A percentile compares a stretch with the other conserved stretches of the same genome.
These are phyloP conservation scores for Elaeis guineensis DNA, from an alignment of 176 grass and related monocot species.

Conservation along the genomic window DNA sequence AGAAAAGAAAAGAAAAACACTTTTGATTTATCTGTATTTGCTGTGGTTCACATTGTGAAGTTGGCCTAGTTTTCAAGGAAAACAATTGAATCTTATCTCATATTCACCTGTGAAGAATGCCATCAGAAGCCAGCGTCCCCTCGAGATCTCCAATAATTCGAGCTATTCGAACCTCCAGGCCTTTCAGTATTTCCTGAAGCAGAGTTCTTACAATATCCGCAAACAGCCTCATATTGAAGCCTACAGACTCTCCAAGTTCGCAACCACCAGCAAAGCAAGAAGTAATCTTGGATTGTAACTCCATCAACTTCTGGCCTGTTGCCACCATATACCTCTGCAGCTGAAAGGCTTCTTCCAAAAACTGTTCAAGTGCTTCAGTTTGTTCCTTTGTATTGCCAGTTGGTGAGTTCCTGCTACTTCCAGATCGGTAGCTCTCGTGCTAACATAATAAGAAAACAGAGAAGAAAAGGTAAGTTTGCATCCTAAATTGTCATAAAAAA, in stretches of 20 bases:
- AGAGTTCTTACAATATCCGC: constrained; percentile 54
- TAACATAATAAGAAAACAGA: constrained; percentile 9
- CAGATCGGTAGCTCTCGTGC: constrained; percentile 47
- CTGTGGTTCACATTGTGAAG: too few species aligned
- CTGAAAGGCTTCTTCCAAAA: constrained; percentile 81
- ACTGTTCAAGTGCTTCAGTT: constrained; percentile 28
- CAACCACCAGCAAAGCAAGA: constrained; percentile 12
- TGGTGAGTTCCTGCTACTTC: constrained; percentile 3
- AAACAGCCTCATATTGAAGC: constrained; percentile 50
- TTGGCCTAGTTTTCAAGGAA: too few species aligned
- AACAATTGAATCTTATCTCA: too few species aligned
- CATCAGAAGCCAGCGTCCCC: constrained; percentile 69
- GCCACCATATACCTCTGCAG: constrained; percentile 73
- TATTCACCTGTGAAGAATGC: constrained; percentile 43
- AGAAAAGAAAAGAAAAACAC: too few species aligned
- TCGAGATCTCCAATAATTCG: constrained; percentile 77
- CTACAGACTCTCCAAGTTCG: constrained; percentile 11
- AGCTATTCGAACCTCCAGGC: constrained; percentile 63
- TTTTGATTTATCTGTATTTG: too few species aligned
- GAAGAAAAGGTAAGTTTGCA: not conserved
- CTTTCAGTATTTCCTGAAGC: constrained; percentile 67
- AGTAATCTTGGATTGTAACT: constrained; percentile 55
- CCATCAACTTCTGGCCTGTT: constrained; percentile 71
- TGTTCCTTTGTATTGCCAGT: constrained; percentile 20
- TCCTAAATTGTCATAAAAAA: not conserved